Evolutionary conservation across 371 early-diverging fungal species (phyloP), one percentile per base, ranked within the genome.

Genomic region (Saksenaea oblongispora): DNA sequence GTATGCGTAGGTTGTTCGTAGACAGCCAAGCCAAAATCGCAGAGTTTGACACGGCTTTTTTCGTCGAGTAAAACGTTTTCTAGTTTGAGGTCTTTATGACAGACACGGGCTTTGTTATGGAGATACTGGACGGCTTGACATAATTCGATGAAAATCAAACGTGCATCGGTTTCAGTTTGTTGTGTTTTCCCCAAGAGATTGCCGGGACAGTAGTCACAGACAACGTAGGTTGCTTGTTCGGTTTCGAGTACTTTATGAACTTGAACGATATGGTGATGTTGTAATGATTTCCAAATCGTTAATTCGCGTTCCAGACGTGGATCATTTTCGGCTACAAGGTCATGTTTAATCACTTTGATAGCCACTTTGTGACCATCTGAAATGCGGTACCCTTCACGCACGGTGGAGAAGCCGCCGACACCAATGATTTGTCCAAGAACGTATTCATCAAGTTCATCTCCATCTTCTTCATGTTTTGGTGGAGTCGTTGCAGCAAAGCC

Each of bases 11-110:
- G 74, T 34, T 75, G 73, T 61, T 82, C 74, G 70, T 69, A 82
- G 44, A 85, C 85, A 4, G 89, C 79, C 17, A 93, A 73, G 1
- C 97, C 97, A 72, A 98, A 97, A 73, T 98, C 98, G 56, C 88
- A 84, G 13, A 96, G 65, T 70, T 93, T 93, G 72, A 87, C 82
- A 17, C 68, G 59, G 1, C 67, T 70, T 41, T 72, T 56, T 37
- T 77, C 69, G 54, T 76, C 79, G 13, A 80, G 69, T 22, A 96
- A 65, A 27, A 97, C 84, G 69, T 97, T 97, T 65, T 97, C 98
- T 28, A 90, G 81, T 73, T 97, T 97, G 34, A 97, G 71, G 71
- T 97, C 98, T 42, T 93, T 84, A 70, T 97, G 96, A 27, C 89
- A 87, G 17, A 96, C 75, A 11, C 80, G 66, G 37, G 75, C 80